Evolutionary conservation across 495 filamentous ascomycete species (phyloP), one percentile per base, ranked within the genome.

Genomic region (Penicillium canariense): DNA sequence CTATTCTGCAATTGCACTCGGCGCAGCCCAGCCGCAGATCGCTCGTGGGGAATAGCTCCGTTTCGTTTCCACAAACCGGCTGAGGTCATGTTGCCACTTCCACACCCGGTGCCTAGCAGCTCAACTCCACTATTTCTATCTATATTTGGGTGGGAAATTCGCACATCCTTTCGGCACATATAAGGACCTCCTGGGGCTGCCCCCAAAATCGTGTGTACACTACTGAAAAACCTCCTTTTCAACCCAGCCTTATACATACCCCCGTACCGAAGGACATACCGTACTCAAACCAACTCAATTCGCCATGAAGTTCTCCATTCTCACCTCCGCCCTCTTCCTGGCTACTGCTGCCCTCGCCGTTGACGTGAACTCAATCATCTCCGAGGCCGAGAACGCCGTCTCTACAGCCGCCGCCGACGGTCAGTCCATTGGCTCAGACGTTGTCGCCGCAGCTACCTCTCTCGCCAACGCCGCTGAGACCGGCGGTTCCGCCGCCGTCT

Each of bases 291-390:
- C 15, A 36, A 38, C 34, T 18, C 34, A 18, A 46, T 11, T 20
- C 57, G 61, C 30, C 51, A 68, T 68, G 65, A 68, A 68, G 62
- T 63, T 68, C 59, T 59, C 59, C 36, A 32, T 57, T n/a, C 43
- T 68, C 62, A 42, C 56, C 59, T 65, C 62, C 17, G 50, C 54
- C 31, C 55, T 68, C 32, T 55, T 64, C 54, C 56, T 68, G 42
- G 62, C 65, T 52, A 43, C 52, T 22, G 56, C 59, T 25, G 61
- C 52, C 59, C 27, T 65, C 35, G 62, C 59, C 43, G 6, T 51
- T 38, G 48, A 57, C 30, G 30, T 62, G 28, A 52, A 54, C 51
- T 45, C 47, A 26, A 54, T 62, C 48, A 35, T 58, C 31, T 60
- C 64, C n/a, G 47, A 49, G 0, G 64, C 55, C 6, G 55, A 43